These are phyloP conservation scores for Solanum bulbocastanum DNA, from an alignment of 257 asterid species.

Conservation along the genomic window DNA sequence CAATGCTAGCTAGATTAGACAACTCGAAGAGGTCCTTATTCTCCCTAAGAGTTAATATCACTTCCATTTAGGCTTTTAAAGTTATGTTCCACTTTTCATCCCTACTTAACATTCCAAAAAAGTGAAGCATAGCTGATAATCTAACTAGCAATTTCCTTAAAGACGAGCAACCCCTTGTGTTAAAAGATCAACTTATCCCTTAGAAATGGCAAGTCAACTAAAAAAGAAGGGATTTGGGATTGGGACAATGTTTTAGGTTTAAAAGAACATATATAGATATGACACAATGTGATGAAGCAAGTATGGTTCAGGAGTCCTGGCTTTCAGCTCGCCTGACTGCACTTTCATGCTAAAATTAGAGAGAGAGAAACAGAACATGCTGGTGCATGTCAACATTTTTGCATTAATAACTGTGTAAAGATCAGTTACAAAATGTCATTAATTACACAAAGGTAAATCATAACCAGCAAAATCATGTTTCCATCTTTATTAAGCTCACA, in stretches of 20 bases:
- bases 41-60: not conserved
- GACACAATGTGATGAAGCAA: not conserved
- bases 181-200: not conserved
- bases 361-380: constrained; percentile 24
- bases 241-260: not conserved
- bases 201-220: not conserved
- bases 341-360: not conserved
- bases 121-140: not conserved
- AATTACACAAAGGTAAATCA: not conserved
- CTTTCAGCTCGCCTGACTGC: not conserved
- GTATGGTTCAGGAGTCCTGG: not conserved
- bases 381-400: constrained; percentile 29
- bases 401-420: constrained; percentile 18
- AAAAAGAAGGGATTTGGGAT: not conserved
- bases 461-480: not conserved
- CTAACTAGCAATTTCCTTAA: not conserved
- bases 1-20: not conserved
- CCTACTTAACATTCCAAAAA: not conserved
- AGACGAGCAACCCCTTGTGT: not conserved
- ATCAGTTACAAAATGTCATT: not conserved
- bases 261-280: not conserved
- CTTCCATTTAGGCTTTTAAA: not conserved
- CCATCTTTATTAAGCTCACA: not conserved
- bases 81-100: not conserved
- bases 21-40: not conserved